Evolutionary conservation across 73 alveolate species (phyloP).

Genomic region (Paraurostyla sp.): DNA sequence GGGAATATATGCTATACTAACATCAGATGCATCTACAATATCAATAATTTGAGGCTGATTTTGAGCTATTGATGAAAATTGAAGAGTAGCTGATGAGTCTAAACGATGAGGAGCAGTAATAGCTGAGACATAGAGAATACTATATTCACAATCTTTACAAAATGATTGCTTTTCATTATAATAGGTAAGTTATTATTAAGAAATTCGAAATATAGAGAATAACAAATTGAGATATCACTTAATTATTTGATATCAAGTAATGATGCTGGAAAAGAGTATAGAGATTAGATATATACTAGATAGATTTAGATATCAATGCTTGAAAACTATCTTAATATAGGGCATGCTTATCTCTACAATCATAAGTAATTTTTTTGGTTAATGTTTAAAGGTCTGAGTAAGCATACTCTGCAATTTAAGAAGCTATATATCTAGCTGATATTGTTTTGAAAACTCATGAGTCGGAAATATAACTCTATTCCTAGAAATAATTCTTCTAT

Average conservation of each 20-base stretch:
- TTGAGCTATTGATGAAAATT: conserved; percentile 7
- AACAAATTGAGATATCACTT: background rate
- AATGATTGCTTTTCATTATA: conserved; percentile 35
- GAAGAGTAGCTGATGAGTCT: background rate
- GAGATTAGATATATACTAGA: background rate
- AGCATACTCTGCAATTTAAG: background rate
- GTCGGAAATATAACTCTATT: background rate
- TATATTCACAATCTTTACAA: background rate
- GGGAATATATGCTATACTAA: background rate
- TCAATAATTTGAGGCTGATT: background rate
- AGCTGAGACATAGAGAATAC: background rate
- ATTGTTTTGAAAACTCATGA: background rate
- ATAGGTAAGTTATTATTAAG: background rate
- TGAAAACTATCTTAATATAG: conserved; percentile 11
- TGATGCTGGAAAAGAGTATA: background rate
- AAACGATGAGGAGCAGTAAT: background rate
- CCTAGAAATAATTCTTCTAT: background rate
- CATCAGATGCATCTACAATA: background rate
- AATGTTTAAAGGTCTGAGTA: too few species aligned
- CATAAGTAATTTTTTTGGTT: background rate
- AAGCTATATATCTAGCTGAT: background rate
- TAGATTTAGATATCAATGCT: conserved; percentile 16
- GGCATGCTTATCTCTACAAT: background rate
- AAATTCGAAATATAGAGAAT: background rate
- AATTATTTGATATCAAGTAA: background rate